Conservation (phyloP, 768 basidiomycete species). For the Mycena filopes region DNA sequence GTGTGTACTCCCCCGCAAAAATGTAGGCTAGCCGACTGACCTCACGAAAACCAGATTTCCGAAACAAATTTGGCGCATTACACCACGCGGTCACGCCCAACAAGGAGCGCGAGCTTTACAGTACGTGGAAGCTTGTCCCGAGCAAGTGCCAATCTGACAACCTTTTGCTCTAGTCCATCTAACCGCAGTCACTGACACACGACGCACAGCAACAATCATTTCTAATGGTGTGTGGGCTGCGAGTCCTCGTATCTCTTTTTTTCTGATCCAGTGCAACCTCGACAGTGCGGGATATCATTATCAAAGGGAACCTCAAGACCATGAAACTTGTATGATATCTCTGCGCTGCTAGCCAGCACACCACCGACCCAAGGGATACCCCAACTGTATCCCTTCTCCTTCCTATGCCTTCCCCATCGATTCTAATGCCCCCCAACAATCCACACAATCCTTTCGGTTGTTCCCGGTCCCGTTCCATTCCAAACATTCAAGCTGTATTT, state of each 20-base stretch:
- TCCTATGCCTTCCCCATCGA: too few species aligned
- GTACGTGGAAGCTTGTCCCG: conserved; percentile 51
- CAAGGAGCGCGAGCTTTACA: conserved; percentile 76
- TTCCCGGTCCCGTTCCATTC: too few species aligned
- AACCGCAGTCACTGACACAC: conserved; percentile 86
- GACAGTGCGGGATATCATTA: conserved; percentile 76
- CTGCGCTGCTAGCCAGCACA: conserved; percentile 8
- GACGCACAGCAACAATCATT: conserved; percentile 78
- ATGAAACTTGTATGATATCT: conserved; percentile 59
- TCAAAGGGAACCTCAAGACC: conserved; percentile 71
- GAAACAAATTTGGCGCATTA: conserved; percentile 74
- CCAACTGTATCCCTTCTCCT: too few species aligned
- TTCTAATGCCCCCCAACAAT: too few species aligned
- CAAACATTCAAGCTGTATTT: too few species aligned
- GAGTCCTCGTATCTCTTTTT: conserved; percentile 12
- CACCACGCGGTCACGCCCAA: conserved; percentile 77
- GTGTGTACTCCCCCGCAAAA: conserved; percentile 51
- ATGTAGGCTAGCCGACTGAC: conserved; percentile 23
- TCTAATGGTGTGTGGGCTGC: conserved; percentile 62
- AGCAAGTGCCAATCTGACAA: conserved; percentile 2
- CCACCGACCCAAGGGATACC: too few species aligned
- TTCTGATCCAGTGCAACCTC: not conserved
- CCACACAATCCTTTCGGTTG: too few species aligned
- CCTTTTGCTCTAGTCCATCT: conserved; percentile 66
- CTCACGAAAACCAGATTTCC: conserved; percentile 65